Conservation (phyloP, 2,329 filamentous ascomycete species). For the Cladosporium sp. region DNA sequence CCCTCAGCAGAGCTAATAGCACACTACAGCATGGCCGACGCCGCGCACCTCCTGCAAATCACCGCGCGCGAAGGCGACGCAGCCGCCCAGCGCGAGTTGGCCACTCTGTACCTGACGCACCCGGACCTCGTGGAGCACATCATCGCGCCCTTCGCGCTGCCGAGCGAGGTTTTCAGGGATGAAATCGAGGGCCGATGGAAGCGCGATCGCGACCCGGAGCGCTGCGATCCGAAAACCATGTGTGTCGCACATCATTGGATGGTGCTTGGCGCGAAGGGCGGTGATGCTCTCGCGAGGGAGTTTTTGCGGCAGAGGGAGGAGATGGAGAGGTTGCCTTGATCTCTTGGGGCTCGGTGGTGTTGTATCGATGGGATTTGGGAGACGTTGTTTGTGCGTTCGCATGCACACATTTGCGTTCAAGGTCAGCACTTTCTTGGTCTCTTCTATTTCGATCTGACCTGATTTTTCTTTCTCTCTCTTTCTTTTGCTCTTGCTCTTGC, state of each 20-base stretch:
- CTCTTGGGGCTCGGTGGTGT: too few species aligned
- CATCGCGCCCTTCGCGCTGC: slow-evolving; percentile 77
- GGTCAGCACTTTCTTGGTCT: too few species aligned
- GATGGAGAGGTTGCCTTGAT: slow-evolving; percentile 55
- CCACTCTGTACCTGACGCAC: slow-evolving; percentile 87
- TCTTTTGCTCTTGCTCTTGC: too few species aligned
- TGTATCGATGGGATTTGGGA: too few species aligned
- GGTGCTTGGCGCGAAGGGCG: slow-evolving; percentile 81
- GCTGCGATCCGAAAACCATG: slow-evolving; percentile 83
- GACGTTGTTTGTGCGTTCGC: too few species aligned
- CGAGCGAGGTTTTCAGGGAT: slow-evolving; percentile 85
- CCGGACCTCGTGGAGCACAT: slow-evolving; percentile 78
- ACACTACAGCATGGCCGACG: slow-evolving; percentile 71
- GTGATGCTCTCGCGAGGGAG: slow-evolving; percentile 77
- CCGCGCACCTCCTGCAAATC: slow-evolving; percentile 85
- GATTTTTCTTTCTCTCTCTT: too few species aligned
- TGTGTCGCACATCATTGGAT: slow-evolving; percentile 97
- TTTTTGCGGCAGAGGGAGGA: slow-evolving; percentile 71
- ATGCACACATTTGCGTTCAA: too few species aligned
- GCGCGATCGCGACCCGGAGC: slow-evolving; percentile 54
- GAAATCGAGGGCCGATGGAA: slow-evolving; percentile 68
- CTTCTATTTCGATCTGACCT: too few species aligned
- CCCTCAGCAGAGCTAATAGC: slow-evolving; percentile 40
- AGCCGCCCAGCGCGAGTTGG: slow-evolving; percentile 86
- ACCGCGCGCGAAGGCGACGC: slow-evolving; percentile 89